Percentiles rank a stretch among this genome's conserved stretches.
Evolutionary conservation across 495 filamentous ascomycete genomes (phyloP).

Genomic region (Aspergillus mulundensis): DNA sequence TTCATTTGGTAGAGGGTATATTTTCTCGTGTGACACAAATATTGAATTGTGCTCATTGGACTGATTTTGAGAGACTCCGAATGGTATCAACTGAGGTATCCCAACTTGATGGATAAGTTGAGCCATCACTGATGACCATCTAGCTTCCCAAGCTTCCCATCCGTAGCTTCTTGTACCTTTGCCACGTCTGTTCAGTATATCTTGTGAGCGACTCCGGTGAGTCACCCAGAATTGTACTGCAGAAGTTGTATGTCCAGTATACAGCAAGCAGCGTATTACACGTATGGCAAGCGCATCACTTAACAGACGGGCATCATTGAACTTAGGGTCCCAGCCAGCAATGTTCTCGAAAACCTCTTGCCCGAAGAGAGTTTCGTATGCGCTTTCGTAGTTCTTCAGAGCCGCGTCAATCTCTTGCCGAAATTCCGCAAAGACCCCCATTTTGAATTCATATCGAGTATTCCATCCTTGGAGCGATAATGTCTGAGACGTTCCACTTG

Average conservation of each 20-base stretch:
- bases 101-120: slow-evolving; percentile 65
- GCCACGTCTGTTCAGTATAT: slow-evolving; percentile 74
- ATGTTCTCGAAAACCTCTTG: slow-evolving; percentile 82
- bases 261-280: slow-evolving; percentile 72
- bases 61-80: slow-evolving; percentile 17
- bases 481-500: slow-evolving; percentile 74
- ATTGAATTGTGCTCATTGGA: slow-evolving; percentile 31
- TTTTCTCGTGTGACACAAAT: slow-evolving; percentile 66
- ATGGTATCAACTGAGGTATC: slow-evolving; percentile 35
- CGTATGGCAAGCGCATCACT: slow-evolving; percentile 77
- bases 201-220: slow-evolving; percentile 65
- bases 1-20: slow-evolving; percentile 56
- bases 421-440: slow-evolving; percentile 84
- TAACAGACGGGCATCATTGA: slow-evolving; percentile 78
- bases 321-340: slow-evolving; percentile 78
- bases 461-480: slow-evolving; percentile 85
- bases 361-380: slow-evolving; percentile 75
- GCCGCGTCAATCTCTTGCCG: slow-evolving; percentile 86
- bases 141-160: slow-evolving; percentile 83
- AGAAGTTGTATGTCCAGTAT: slow-evolving; percentile 66
- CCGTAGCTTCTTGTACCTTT: slow-evolving; percentile 79
- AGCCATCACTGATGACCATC: slow-evolving; percentile 79
- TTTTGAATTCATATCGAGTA: slow-evolving; percentile 88
- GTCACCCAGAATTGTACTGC: slow-evolving; percentile 72
- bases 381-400: slow-evolving; percentile 73